Evolutionary conservation across 176 grass and related monocot species (phyloP).

Genomic region (Poa annua): DNA sequence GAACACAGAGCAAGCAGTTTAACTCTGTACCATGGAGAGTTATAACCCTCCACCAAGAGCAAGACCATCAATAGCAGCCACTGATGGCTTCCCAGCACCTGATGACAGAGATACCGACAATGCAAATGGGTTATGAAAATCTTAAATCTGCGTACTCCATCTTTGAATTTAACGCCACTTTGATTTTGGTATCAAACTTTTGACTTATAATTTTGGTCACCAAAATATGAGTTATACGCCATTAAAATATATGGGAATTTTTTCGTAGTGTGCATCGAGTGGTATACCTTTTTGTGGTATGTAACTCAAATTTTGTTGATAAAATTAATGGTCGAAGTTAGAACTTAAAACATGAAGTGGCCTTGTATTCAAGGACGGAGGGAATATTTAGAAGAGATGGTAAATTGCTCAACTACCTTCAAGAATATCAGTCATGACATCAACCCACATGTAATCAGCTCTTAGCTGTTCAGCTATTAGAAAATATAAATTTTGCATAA

Average conservation of each 20-base stretch:
- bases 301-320: no score
- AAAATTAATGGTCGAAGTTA: no score
- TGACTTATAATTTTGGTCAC: no score
- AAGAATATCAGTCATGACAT: conserved; percentile 68
- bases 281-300: no score
- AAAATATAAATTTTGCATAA: conserved; percentile 10
- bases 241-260: no score
- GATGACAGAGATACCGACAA: not conserved
- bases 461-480: conserved; percentile 61
- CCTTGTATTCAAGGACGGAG: no score
- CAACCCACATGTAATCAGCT: conserved; percentile 70
- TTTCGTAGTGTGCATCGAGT: no score
- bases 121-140: not conserved
- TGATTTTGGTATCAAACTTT: no score
- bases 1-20: conserved; percentile 5
- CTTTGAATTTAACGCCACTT: no score
- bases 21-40: conserved; percentile 77
- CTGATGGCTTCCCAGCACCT: conserved; percentile 69
- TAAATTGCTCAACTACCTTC: conserved; percentile 66
- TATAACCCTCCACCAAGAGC: conserved; percentile 92
- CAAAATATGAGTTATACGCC: no score
- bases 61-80: conserved; percentile 87
- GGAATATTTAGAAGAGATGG: not conserved
- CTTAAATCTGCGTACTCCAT: not conserved
- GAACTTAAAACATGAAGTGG: no score